Base-by-base conservation (phyloP, 2,329 filamentous ascomycete species). In the Ilyonectria sp. region DNA sequence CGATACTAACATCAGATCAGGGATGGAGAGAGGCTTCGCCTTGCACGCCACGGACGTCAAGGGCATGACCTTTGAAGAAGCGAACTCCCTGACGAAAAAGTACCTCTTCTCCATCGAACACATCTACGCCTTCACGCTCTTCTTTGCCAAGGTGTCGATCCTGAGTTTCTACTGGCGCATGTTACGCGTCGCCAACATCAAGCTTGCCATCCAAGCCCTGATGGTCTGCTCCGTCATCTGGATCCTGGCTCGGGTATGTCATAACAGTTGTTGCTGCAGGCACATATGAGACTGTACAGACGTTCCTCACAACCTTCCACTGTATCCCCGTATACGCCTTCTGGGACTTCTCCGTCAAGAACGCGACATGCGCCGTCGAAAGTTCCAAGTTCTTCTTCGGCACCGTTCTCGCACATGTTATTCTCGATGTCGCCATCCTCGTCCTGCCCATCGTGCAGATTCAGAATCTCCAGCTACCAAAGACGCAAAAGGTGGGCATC, bases 121-220 rank as follows among this genome's bases (percentile, higher is more conserved):
- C 5, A 47, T 77, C 29, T 80, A 80, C 57, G 74, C 76, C 17
- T 75, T 71, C 6, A 69, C 77, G 0, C 65, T 80, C 2, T 77
- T 74, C 63, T 76, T 76, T 35, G 74, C 69, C 13, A 80, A 80
- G 52, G 35, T 74, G 1, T 70, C 78, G 1, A 74, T 80, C 6
- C 65, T 80, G 3, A 65, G 52, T 7, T 77, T 80, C 19, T 80
- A 80, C 62, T 79, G 75, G 76, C 75, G 78, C 13, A 69, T 80
- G 54, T 80, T 80, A 35, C 60, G 72, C 1, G 72, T 76, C 15
- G 63, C 72, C 10, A 75, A 74, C 26, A 76, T 76, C 55, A 71
- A 71, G 19, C 21, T 74, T 1, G 65, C 74, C 5, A 74, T 79
- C 46, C 64, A 69, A 0, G 49, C 79, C 4, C 33, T 80, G 2